Conservation (phyloP, 73 alveolate genomes). For the Paramecium pentaurelia region DNA sequence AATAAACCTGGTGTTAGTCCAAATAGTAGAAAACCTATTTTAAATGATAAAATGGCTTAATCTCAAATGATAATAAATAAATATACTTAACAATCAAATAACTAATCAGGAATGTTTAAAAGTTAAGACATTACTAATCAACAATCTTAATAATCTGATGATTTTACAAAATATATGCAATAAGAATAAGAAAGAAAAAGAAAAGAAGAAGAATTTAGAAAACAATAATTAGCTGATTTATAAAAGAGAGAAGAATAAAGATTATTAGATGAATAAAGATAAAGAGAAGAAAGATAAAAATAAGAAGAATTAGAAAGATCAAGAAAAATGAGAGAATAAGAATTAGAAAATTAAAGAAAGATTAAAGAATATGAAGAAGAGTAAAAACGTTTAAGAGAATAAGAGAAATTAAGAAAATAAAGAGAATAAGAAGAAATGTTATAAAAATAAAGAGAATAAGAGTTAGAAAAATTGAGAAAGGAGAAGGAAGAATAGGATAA, state of each 20-base stretch:
- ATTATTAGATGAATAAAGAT: neutral
- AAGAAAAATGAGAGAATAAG: neutral
- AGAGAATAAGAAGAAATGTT: constrained; percentile 18
- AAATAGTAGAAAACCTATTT: neutral
- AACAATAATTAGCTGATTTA: neutral
- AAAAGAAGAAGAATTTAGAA: constrained; percentile 21
- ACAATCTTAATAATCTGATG: neutral
- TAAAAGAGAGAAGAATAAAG: neutral
- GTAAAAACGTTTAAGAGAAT: neutral
- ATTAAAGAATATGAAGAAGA: constrained; percentile 24
- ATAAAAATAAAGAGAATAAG: constrained; percentile 2
- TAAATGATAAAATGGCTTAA: neutral
- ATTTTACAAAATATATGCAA: neutral
- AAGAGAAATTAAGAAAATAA: neutral
- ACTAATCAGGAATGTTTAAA: neutral
- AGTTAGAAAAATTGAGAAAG: neutral
- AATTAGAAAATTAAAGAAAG: constrained; percentile 3
- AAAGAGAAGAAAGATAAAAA: neutral
- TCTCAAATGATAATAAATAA: neutral
- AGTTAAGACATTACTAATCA: neutral
- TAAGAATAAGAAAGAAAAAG: neutral
- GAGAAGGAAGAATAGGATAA: neutral
- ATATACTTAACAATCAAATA: neutral
- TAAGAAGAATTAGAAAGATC: neutral
- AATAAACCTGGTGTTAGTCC: neutral